Conservation (phyloP, 106 monocot genomes). For the Cymbidium sinense region DNA sequence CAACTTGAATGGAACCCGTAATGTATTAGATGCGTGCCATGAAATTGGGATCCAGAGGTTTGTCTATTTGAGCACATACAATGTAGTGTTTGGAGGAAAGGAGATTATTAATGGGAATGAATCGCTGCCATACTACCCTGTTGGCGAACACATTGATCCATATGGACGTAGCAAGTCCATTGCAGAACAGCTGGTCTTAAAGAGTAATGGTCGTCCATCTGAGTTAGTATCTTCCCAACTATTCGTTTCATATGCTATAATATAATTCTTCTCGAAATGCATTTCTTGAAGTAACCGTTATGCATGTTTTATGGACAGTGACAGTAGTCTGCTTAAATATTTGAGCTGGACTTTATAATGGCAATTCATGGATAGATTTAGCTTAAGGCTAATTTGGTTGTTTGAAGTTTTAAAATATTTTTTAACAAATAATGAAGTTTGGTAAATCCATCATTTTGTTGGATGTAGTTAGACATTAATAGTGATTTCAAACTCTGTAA, state of each 20-base stretch:
- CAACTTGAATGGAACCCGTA: constrained; percentile 88
- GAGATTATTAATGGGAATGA: constrained; percentile 90
- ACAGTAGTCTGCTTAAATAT: too few relatives aligned
- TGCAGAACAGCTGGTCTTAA: constrained; percentile 90
- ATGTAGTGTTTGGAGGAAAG: constrained; percentile 88
- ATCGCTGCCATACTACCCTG: constrained; percentile 61
- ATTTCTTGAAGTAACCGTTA: background rate
- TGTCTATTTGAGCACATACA: constrained; percentile 85
- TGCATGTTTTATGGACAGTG: too few relatives aligned
- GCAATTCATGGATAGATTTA: too few relatives aligned
- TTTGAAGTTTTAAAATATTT: too few relatives aligned
- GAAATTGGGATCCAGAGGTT: constrained; percentile 68
- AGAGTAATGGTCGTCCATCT: constrained; percentile 68
- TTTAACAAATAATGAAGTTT: too few relatives aligned
- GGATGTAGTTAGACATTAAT: too few relatives aligned
- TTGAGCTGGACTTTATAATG: too few relatives aligned
- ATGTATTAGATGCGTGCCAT: constrained; percentile 71
- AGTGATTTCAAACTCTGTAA: too few relatives aligned
- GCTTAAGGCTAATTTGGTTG: too few relatives aligned
- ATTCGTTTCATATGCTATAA: background rate
- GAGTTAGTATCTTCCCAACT: constrained; percentile 32
- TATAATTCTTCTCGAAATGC: background rate
- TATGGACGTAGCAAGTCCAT: constrained; percentile 83
- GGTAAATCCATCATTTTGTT: too few relatives aligned
- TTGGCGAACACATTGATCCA: constrained; percentile 82